Evolutionary conservation across 1,139 yeast species (phyloP).

Genomic region (Hemisphaericaspora xylanilytica): DNA sequence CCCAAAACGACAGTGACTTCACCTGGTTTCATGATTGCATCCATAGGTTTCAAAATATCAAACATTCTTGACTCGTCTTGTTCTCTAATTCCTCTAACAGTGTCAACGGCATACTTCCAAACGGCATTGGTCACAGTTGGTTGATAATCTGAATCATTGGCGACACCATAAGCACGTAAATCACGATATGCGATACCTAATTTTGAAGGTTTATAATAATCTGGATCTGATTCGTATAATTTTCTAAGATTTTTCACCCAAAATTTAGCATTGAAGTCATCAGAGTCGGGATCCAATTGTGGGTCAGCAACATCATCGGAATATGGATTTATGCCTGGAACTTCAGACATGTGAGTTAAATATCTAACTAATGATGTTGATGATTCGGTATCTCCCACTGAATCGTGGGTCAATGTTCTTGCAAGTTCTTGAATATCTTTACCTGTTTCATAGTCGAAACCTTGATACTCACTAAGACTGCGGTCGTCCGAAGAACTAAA

Average conservation of each 20-base stretch:
- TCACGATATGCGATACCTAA: slow-evolving; percentile 68
- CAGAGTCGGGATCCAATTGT: slow-evolving; percentile 14
- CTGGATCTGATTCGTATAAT: slow-evolving; percentile 54
- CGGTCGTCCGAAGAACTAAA: no score
- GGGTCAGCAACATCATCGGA: slow-evolving; percentile 1
- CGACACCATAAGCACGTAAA: slow-evolving; percentile 69
- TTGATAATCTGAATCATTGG: slow-evolving; percentile 77
- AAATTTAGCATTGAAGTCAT: slow-evolving; percentile 30
- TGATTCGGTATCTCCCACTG: no score
- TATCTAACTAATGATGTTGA: slow-evolving; percentile 11
- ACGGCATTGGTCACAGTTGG: slow-evolving; percentile 60
- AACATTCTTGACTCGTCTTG: slow-evolving; percentile 15
- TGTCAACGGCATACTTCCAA: slow-evolving; percentile 18
- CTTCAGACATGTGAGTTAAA: slow-evolving; percentile 50
- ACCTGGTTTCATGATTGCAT: slow-evolving; percentile 51
- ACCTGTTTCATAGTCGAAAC: not conserved
- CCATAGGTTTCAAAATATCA: slow-evolving; percentile 36
- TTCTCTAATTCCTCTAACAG: slow-evolving; percentile 38
- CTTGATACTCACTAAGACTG: slow-evolving; percentile 23
- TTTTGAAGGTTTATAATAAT: slow-evolving; percentile 57
- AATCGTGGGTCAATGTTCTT: slow-evolving; percentile 31
- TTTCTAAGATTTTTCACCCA: slow-evolving; percentile 74
- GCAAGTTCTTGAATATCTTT: slow-evolving; percentile 30
- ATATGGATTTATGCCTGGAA: slow-evolving; percentile 48
- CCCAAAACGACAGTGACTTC: slow-evolving; percentile 63